Conservation (phyloP, 768 basidiomycete species). For the Boletus reticuloceps region DNA sequence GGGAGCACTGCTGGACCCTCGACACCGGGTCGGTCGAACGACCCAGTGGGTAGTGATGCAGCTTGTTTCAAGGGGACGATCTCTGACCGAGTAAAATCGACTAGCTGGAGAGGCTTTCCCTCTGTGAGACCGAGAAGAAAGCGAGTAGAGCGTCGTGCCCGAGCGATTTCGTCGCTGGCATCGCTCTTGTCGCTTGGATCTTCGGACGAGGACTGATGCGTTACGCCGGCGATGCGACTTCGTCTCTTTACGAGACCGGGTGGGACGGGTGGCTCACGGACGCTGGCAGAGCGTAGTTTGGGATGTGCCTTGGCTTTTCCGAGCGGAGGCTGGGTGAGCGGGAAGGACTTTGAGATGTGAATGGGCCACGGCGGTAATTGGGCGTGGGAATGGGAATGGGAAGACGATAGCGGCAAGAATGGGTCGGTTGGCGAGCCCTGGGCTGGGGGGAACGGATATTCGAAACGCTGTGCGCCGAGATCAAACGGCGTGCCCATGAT, state of each 20-base stretch:
- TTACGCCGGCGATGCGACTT: constrained; percentile 21
- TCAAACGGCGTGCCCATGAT: constrained; percentile 35
- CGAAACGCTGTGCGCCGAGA: constrained; percentile 32
- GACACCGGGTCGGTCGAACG: constrained; percentile 1
- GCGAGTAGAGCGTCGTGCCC: constrained; percentile 9
- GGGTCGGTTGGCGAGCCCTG: constrained; percentile 30
- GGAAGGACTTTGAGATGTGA: constrained; percentile 31
- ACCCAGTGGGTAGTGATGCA: constrained; percentile 4
- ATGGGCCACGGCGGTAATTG: constrained; percentile 26
- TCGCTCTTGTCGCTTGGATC: constrained; percentile 31
- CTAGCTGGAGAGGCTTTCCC: not conserved
- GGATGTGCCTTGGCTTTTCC: constrained; percentile 28
- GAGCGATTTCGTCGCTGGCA: constrained; percentile 14
- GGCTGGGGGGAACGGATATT: constrained; percentile 31
- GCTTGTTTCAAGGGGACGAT: constrained; percentile 7
- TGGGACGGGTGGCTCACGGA: constrained; percentile 31
- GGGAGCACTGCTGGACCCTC: constrained; percentile 1
- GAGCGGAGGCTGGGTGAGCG: constrained; percentile 28
- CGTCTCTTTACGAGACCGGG: constrained; percentile 30
- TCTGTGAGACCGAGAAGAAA: constrained; percentile 1
- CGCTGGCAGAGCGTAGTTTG: constrained; percentile 26
- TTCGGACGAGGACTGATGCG: constrained; percentile 27
- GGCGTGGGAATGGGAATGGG: constrained; percentile 15
- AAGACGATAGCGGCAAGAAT: constrained; percentile 23
- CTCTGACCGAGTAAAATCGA: not conserved